Conservation (phyloP, 179 eudicot genomes). For the Camellia oleifera region DNA sequence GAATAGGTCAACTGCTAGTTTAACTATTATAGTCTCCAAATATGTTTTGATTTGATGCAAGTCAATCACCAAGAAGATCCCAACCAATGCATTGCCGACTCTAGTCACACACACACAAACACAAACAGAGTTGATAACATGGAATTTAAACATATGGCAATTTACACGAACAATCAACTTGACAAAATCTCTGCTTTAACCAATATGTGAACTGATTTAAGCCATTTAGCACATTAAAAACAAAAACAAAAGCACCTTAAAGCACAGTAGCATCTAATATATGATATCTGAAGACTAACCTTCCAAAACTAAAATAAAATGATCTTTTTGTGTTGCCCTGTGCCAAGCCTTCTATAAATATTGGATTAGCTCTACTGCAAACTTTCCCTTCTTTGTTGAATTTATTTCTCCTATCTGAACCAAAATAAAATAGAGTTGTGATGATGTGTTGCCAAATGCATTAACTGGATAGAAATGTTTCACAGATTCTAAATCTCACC, state of each 20-base stretch:
- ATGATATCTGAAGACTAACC: neutral
- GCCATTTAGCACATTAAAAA: neutral
- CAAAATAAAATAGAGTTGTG: neutral
- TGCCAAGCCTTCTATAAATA: constrained; percentile 35
- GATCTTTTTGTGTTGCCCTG: neutral
- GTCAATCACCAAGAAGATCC: too few relatives aligned
- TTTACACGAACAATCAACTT: neutral
- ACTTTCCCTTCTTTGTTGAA: constrained; percentile 85
- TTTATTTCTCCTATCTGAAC: constrained; percentile 79
- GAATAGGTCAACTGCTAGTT: too few relatives aligned
- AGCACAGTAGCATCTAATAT: neutral
- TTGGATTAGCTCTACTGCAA: constrained; percentile 73
- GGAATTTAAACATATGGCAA: neutral
- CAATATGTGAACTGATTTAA: neutral
- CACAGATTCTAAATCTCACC: constrained; percentile 36
- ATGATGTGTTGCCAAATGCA: constrained; percentile 4
- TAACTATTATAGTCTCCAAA: too few relatives aligned
- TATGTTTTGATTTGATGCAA: too few relatives aligned
- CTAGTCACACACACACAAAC: too few relatives aligned
- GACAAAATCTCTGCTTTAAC: neutral
- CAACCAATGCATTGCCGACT: too few relatives aligned
- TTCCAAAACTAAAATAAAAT: neutral
- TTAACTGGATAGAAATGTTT: neutral
- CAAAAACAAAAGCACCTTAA: neutral
- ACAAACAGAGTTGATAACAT: too few relatives aligned